Evolutionary conservation across 2,329 filamentous ascomycete genomes (phyloP), one percentile per base, ranked within the genome.

Genomic region (Fusarium austroafricanum): DNA sequence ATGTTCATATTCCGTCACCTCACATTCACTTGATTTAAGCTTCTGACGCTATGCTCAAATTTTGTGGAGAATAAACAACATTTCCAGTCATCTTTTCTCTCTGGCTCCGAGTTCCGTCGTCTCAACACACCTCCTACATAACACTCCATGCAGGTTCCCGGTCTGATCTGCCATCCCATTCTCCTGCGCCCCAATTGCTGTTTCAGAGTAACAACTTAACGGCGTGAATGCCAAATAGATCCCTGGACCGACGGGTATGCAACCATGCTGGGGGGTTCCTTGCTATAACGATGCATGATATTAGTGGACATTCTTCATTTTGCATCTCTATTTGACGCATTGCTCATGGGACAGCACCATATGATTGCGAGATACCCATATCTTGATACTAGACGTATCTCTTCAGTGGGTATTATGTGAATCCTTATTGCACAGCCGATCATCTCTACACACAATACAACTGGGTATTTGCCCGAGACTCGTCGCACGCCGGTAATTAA

Each of bases 141-240:
- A 5, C 23, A 18, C 17, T 51, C 20, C 23, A 68, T 60, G 60
- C 65, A 61, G 65, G 65, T 69, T 47, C 46, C 60, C 45, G 59
- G 61, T 55, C 45, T 66, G 65, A 69, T 61, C 60, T 65, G 50
- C n/a, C 60, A 52, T 44, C 59, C 61, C 61, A 50, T 64, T 33
- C 26, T 20, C 37, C 37, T 18, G 23, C 50, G 65, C 55, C 29
- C 65, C 39, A 66, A 61, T 57, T 66, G 43, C 42, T 43, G 60
- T 69, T 68, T 68, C 55, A 68, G 51, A 68, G 46, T 26, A 52
- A 54, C 38, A 47, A 47, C 28, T 31, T 33, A 55, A 66, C 61
- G 51, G 65, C 51, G 50, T 18, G 46, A 61, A 60, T 47, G 44
- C 44, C 45, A 64, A 54, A 55, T 37, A 10, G 26, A 59, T 46